These are phyloP conservation scores for Paxillus ammoniavirescens DNA, from an alignment of 768 basidiomycete genomes.

Conservation along the genomic window DNA sequence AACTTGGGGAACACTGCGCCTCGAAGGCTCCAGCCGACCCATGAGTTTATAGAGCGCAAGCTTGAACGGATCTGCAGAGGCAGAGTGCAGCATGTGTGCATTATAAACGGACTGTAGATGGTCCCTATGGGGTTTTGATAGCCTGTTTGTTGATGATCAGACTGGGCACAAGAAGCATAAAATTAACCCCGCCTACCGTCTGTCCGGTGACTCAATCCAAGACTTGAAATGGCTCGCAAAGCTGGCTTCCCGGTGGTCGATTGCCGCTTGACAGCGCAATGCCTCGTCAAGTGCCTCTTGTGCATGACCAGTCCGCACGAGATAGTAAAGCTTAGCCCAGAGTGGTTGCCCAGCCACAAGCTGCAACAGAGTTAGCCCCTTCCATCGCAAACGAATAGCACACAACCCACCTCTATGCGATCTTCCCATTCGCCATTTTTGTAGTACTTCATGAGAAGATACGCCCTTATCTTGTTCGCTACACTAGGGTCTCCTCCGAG, in stretches of 20 bases:
- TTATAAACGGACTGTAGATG: slow-evolving; percentile 80
- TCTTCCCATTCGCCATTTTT: slow-evolving; percentile 83
- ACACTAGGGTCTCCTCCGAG: slow-evolving; percentile 92
- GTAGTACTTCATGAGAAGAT: slow-evolving; percentile 78
- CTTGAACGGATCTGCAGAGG: slow-evolving; percentile 92
- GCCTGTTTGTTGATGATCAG: slow-evolving; percentile 34
- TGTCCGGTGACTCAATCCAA: slow-evolving; percentile 80
- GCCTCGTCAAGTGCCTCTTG: slow-evolving; percentile 82
- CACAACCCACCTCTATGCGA: slow-evolving; percentile 71
- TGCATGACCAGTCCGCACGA: slow-evolving; percentile 82
- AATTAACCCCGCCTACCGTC: slow-evolving; percentile 48
- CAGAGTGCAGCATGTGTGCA: slow-evolving; percentile 85
- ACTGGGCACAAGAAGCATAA: background rate
- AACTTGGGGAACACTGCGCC: slow-evolving; percentile 78
- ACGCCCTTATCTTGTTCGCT: slow-evolving; percentile 87
- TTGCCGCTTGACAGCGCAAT: slow-evolving; percentile 61
- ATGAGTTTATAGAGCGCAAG: slow-evolving; percentile 94
- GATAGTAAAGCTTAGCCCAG: slow-evolving; percentile 93
- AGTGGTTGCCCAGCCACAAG: slow-evolving; percentile 83
- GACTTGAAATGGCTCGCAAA: slow-evolving; percentile 82
- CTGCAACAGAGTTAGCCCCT: slow-evolving; percentile 36
- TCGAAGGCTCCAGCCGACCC: slow-evolving; percentile 83
- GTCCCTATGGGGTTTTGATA: slow-evolving; percentile 74
- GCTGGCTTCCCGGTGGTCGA: slow-evolving; percentile 75
- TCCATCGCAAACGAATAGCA: background rate